Percentiles rank a stretch among this genome's conserved stretches.
Evolutionary conservation across 2,329 filamentous ascomycete genomes (phyloP).

Genomic region (Hypoxylon sp.): DNA sequence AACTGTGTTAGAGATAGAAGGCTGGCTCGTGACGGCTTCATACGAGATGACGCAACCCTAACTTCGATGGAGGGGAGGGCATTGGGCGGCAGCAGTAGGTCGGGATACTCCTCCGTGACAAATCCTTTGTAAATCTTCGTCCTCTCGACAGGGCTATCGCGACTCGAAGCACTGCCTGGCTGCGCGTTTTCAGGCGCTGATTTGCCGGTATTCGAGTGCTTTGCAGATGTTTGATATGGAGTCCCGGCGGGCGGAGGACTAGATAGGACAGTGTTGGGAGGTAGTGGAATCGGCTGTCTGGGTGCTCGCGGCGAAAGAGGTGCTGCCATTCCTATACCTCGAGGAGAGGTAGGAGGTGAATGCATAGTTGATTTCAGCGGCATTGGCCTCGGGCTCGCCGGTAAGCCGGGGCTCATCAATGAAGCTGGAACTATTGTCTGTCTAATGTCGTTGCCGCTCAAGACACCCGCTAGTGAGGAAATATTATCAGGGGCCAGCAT

Average conservation of each 20-base stretch:
- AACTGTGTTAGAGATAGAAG: conserved; percentile 81
- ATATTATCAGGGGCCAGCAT: conserved; percentile 54
- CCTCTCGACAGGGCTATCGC: conserved; percentile 57
- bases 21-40: conserved; percentile 90
- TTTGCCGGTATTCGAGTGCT: conserved; percentile 56
- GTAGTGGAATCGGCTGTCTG: conserved; percentile 78
- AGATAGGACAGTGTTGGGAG: conserved; percentile 74
- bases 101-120: conserved; percentile 86
- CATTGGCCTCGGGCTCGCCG: conserved; percentile 68
- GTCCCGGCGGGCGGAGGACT: conserved; percentile 63
- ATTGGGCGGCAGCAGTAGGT: conserved; percentile 86
- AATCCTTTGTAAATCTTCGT: conserved; percentile 79
- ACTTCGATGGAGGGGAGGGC: conserved; percentile 87
- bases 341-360: conserved; percentile 77
- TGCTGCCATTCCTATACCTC: conserved; percentile 59
- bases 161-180: conserved; percentile 50
- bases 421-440: conserved; percentile 54
- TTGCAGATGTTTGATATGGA: conserved; percentile 55
- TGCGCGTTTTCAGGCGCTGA: conserved; percentile 46
- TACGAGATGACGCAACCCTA: conserved; percentile 90
- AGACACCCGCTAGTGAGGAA: conserved; percentile 65
- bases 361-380: conserved; percentile 64
- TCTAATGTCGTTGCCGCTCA: conserved; percentile 55
- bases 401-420: conserved; percentile 70
- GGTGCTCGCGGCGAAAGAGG: conserved; percentile 79